Evolutionary conservation across 345 rosid species (phyloP).

Genomic region (Eucalyptus tenuipes): DNA sequence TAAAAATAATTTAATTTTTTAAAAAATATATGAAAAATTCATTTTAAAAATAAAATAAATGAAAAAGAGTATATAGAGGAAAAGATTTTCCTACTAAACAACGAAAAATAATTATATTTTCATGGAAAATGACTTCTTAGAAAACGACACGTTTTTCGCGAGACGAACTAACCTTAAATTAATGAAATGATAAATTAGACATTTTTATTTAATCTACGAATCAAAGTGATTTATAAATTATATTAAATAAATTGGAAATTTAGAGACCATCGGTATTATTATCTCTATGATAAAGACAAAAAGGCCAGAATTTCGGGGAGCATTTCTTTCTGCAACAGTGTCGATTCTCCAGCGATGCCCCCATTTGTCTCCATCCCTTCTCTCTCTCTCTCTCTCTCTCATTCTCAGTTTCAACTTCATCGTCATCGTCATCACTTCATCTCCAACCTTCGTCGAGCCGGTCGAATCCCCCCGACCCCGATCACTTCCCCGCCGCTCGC

Average conservation of each 20-base stretch:
- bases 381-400: not conserved
- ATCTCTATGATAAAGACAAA: fast-evolving
- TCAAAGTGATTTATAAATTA: no score
- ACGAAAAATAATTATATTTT: no score
- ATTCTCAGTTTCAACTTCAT: not conserved
- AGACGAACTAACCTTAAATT: no score
- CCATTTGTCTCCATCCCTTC: not conserved
- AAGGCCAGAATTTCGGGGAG: not conserved
- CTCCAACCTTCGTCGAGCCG: not conserved
- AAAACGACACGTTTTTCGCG: no score
- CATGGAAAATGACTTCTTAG: no score
- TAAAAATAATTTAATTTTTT: no score
- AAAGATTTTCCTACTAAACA: no score
- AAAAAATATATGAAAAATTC: no score
- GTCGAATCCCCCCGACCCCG: not conserved
- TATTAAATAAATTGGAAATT: no score
- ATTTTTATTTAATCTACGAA: not conserved
- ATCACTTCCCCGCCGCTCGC: not conserved
- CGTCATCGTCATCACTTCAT: not conserved
- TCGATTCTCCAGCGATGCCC: not conserved
- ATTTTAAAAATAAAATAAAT: no score
- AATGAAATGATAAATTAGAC: fast-evolving
- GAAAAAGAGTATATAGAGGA: no score
- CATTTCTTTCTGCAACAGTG: not conserved
- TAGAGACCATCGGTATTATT: not conserved